Percentiles rank a stretch among this genome's conserved stretches.
Evolutionary conservation across 2,329 filamentous ascomycete species (phyloP).

Genomic region (Aspergillus quadrilineatus): DNA sequence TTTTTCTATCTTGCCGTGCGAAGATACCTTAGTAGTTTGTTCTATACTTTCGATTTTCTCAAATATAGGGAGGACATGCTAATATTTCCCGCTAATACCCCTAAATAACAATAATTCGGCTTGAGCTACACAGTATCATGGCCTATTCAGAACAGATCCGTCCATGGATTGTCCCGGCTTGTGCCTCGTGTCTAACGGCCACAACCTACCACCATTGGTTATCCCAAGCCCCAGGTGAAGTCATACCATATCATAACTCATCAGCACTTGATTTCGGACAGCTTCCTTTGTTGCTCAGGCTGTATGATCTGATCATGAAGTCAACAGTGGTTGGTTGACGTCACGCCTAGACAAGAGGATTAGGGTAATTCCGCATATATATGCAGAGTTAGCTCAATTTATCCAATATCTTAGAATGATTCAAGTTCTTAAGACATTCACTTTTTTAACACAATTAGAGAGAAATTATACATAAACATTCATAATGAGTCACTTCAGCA

Average conservation of each 20-base stretch:
- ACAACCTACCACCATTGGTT: neutral
- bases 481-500: constrained; percentile 2
- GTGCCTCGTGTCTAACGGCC: neutral
- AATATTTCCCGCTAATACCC: neutral
- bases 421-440: neutral
- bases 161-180: neutral
- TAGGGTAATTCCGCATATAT: constrained; percentile 2
- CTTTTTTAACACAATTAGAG: neutral
- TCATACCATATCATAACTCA: neutral
- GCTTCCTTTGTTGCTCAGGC: neutral
- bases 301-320: constrained; percentile 13
- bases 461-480: neutral
- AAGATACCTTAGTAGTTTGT: constrained; percentile 18
- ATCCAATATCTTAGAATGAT: neutral
- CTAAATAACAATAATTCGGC: neutral
- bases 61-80: neutral
- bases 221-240: neutral
- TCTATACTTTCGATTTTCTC: neutral
- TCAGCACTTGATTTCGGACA: neutral
- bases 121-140: neutral
- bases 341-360: constrained; percentile 4
- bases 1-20: constrained; percentile 1
- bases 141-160: neutral
- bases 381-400: neutral
- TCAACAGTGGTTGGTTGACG: constrained; percentile 12